phyloP scores from a whole-genome alignment of 2,329 filamentous ascomycete genomes.

The Cercospora sp. region DNA sequence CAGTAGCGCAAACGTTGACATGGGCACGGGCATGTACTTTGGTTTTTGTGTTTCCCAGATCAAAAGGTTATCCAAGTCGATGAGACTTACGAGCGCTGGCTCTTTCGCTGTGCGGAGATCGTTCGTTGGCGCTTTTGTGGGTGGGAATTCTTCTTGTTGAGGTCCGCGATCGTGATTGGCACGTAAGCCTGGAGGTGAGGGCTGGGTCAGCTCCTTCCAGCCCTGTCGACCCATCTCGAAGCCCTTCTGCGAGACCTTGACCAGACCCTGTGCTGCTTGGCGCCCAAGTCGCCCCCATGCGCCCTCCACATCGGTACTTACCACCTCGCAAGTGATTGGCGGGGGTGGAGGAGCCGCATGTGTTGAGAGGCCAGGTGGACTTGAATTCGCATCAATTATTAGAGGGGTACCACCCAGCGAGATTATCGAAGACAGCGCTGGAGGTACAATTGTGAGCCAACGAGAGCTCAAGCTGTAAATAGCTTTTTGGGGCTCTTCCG shows the following conservation, averaged over 20 bases:
- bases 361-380: conserved; percentile 57
- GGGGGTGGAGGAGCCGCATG: conserved; percentile 71
- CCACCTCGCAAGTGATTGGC: conserved; percentile 65
- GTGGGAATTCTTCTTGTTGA: conserved; percentile 58
- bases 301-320: conserved; percentile 68
- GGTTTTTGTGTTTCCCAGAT: conserved; percentile 50
- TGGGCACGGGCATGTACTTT: conserved; percentile 54
- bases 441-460: conserved; percentile 77
- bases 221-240: conserved; percentile 75
- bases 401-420: conserved; percentile 68
- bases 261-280: conserved; percentile 75
- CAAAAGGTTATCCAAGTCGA: conserved; percentile 66
- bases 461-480: conserved; percentile 69
- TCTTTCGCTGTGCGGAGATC: conserved; percentile 61
- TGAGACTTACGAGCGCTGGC: conserved; percentile 71
- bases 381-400: conserved; percentile 53
- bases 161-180: conserved; percentile 22
- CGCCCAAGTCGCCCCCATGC: conserved; percentile 50
- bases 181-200: conserved; percentile 41
- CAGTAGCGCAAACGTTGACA: conserved; percentile 69
- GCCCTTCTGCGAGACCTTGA: conserved; percentile 59
- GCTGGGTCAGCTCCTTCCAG: conserved; percentile 79
- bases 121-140: conserved; percentile 67
- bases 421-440: conserved; percentile 65
- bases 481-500: conserved; percentile 49